phyloP scores from a whole-genome alignment of 177 flowering plant species.

The Tripterygium wilfordii region DNA sequence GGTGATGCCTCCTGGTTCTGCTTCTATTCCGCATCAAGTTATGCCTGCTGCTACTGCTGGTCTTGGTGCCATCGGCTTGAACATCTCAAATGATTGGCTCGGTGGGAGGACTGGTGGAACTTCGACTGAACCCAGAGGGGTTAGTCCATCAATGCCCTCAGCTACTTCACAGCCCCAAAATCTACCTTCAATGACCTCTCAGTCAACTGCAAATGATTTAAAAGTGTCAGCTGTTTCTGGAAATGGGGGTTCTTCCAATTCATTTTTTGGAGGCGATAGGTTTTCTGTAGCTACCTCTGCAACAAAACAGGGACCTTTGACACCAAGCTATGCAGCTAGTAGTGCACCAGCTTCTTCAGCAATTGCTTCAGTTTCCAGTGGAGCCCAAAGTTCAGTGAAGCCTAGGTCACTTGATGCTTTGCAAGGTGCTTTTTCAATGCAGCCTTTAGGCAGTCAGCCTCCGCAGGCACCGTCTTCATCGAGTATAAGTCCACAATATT shows the following conservation, averaged over 20 bases:
- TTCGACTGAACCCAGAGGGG: constrained; percentile 30
- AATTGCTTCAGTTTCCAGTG: constrained; percentile 21
- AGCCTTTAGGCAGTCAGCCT: constrained; percentile 36
- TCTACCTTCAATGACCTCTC: constrained; percentile 22
- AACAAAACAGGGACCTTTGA: constrained; percentile 34
- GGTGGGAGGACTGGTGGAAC: constrained; percentile 36
- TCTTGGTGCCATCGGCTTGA: constrained; percentile 33
- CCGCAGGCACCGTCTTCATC: constrained; percentile 29
- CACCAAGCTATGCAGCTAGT: constrained; percentile 27
- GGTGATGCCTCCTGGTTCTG: constrained; percentile 4
- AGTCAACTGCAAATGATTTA: constrained; percentile 35
- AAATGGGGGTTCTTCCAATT: constrained; percentile 50
- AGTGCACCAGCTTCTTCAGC: constrained; percentile 39
- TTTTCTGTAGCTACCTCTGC: constrained; percentile 48
- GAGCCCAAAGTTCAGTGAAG: constrained; percentile 40
- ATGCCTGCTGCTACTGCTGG: constrained; percentile 4
- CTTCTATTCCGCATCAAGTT: constrained; percentile 9
- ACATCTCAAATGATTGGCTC: constrained; percentile 46
- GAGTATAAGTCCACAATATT: constrained; percentile 39
- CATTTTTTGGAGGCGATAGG: constrained; percentile 55
- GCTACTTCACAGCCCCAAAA: constrained; percentile 27
- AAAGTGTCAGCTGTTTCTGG: constrained; percentile 44
- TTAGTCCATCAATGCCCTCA: constrained; percentile 28
- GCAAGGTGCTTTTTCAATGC: constrained; percentile 42
- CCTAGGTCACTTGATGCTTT: constrained; percentile 48